Evolutionary conservation across 345 rosid species (phyloP).

Genomic region (Mallotus nudiflorus): DNA sequence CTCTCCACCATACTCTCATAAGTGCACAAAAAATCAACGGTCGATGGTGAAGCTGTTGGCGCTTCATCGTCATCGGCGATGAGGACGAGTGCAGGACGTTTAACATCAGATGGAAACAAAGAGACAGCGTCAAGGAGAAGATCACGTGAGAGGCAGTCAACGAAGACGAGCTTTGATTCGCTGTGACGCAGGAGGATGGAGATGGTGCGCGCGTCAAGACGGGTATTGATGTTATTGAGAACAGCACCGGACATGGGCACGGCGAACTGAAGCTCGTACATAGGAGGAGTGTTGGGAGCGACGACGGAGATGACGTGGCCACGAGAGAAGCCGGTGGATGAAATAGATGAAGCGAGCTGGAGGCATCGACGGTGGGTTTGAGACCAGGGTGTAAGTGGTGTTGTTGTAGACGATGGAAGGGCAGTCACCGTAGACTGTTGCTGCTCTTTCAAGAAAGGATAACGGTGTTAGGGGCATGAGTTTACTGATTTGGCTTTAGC

Average conservation of each 20-base stretch:
- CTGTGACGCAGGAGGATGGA: slow-evolving; percentile 68
- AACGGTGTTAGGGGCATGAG: slow-evolving; percentile 55
- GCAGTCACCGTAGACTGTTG: slow-evolving; percentile 72
- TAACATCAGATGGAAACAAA: slow-evolving; percentile 28
- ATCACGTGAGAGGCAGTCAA: slow-evolving; percentile 34
- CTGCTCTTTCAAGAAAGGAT: slow-evolving; percentile 54
- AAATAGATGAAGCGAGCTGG: slow-evolving; percentile 67
- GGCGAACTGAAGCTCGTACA: no score
- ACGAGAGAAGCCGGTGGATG: slow-evolving; percentile 43
- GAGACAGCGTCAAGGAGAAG: slow-evolving; percentile 54
- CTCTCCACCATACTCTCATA: slow-evolving; percentile 22
- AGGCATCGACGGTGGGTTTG: slow-evolving; percentile 73
- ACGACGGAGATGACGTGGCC: slow-evolving; percentile 71
- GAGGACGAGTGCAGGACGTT: slow-evolving; percentile 50
- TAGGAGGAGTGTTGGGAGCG: no score
- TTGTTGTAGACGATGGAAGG: slow-evolving; percentile 54
- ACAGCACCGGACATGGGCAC: no score
- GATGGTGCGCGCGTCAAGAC: slow-evolving; percentile 74
- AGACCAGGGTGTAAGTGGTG: slow-evolving; percentile 67
- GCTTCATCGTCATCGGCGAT: slow-evolving; percentile 42
- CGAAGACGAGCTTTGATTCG: slow-evolving; percentile 67
- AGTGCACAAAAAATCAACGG: slow-evolving; percentile 17
- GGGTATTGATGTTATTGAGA: slow-evolving; percentile 84
- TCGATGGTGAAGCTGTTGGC: background rate
- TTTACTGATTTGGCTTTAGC: slow-evolving; percentile 44